These are phyloP conservation scores for Myotisia sp. DNA, from an alignment of 2,329 filamentous ascomycete genomes.

Conservation along the genomic window DNA sequence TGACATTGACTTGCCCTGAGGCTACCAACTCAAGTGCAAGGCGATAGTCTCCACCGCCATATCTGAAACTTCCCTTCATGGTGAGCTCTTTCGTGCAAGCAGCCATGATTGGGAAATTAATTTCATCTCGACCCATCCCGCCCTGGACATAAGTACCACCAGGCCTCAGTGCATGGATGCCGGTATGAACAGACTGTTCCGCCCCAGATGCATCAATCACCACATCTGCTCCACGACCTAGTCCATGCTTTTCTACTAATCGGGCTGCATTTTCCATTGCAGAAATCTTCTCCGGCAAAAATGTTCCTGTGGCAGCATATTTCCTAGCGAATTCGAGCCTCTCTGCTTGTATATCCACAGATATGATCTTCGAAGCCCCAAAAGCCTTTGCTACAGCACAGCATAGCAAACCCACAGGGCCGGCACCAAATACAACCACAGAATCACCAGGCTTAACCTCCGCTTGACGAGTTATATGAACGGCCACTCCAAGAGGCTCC, in stretches of 20 bases:
- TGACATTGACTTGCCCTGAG: conserved; percentile 55
- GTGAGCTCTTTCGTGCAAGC: conserved; percentile 82
- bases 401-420: conserved; percentile 76
- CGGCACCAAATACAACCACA: conserved; percentile 74
- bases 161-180: conserved; percentile 53
- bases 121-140: conserved; percentile 79
- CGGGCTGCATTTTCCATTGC: conserved; percentile 61
- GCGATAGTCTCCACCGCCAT: conserved; percentile 75
- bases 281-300: conserved; percentile 47
- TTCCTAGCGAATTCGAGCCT: conserved; percentile 63
- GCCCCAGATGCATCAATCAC: conserved; percentile 71
- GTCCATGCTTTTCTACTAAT: conserved; percentile 47
- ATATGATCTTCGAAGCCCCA: conserved; percentile 73
- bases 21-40: conserved; percentile 66
- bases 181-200: conserved; percentile 62
- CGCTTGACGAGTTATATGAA: conserved; percentile 69
- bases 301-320: conserved; percentile 44
- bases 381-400: conserved; percentile 72
- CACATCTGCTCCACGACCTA: conserved; percentile 56
- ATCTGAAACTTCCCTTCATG: conserved; percentile 76
- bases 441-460: conserved; percentile 56
- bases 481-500: conserved; percentile 74
- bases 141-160: conserved; percentile 72
- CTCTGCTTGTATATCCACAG: conserved; percentile 69
- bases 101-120: conserved; percentile 83